These are phyloP conservation scores for Psidium friedrichsthalianum DNA, from an alignment of 345 rosid genomes.

Conservation along the genomic window DNA sequence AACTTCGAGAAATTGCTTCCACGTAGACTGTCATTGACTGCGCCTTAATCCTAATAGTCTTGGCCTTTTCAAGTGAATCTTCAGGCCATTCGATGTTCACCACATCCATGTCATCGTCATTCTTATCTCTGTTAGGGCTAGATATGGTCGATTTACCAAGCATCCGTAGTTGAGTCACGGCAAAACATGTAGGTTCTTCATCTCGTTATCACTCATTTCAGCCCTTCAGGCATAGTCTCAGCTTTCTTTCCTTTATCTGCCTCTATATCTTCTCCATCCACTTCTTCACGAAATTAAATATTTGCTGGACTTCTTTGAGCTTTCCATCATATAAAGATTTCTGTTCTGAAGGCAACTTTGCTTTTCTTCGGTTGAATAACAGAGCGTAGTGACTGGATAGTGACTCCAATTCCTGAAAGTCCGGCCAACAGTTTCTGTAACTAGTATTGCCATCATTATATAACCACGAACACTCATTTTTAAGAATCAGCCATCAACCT, in stretches of 20 bases:
- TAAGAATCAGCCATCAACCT: slow-evolving; percentile 38
- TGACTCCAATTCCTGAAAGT: slow-evolving; percentile 88
- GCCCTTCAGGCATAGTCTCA: slow-evolving; percentile 26
- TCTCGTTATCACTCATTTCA: slow-evolving; percentile 59
- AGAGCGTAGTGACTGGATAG: slow-evolving; percentile 76
- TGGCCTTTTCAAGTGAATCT: slow-evolving; percentile 83
- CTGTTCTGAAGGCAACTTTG: slow-evolving; percentile 63
- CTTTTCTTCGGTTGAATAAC: slow-evolving; percentile 79
- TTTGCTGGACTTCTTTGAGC: slow-evolving; percentile 78
- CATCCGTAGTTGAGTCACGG: slow-evolving; percentile 67
- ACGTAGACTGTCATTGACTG: slow-evolving; percentile 58
- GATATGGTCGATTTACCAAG: slow-evolving; percentile 77
- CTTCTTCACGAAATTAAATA: slow-evolving; percentile 52
- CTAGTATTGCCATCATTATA: background rate
- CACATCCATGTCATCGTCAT: slow-evolving; percentile 37
- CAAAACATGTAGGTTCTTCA: slow-evolving; percentile 70
- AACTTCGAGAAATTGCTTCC: slow-evolving; percentile 74
- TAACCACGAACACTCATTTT: slow-evolving; percentile 3
- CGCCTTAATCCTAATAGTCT: slow-evolving; percentile 57
- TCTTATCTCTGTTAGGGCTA: slow-evolving; percentile 46
- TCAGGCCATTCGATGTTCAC: slow-evolving; percentile 80
- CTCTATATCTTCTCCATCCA: slow-evolving; percentile 35
- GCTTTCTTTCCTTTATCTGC: slow-evolving; percentile 79
- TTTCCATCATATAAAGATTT: slow-evolving; percentile 61
- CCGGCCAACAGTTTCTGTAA: slow-evolving; percentile 2